phyloP scores from a whole-genome alignment of 176 grass and related monocot genomes.

The Eragrostis curvula region DNA sequence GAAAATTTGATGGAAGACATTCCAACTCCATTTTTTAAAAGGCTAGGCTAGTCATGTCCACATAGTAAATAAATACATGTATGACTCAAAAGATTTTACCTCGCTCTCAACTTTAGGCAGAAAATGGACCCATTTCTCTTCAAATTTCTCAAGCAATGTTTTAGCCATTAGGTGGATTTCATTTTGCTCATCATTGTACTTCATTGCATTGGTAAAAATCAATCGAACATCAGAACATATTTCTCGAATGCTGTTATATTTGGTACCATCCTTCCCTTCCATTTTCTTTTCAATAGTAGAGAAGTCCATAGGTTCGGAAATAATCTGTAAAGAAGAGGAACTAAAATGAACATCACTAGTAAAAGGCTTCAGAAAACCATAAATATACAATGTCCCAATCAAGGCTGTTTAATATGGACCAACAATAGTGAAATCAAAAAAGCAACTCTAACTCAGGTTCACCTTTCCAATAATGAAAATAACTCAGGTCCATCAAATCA shows the following conservation, averaged over 20 bases:
- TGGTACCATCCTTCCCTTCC: slow-evolving; percentile 79
- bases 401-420: background rate
- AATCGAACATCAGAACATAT: slow-evolving; percentile 94
- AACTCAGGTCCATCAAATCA: slow-evolving; percentile 3
- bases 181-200: slow-evolving; percentile 74
- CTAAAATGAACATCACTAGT: slow-evolving; percentile 26
- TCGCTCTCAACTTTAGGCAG: slow-evolving; percentile 87
- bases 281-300: slow-evolving; percentile 83
- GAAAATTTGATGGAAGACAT: slow-evolving; percentile 25
- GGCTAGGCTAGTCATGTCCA: background rate
- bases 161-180: slow-evolving; percentile 82
- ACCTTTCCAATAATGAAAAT: background rate
- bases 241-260: slow-evolving; percentile 83
- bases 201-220: slow-evolving; percentile 96
- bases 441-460: background rate
- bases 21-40: slow-evolving; percentile 10
- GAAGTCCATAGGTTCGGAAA: slow-evolving; percentile 94
- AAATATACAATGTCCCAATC: background rate
- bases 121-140: slow-evolving; percentile 85
- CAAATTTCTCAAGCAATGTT: slow-evolving; percentile 85
- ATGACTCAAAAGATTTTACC: slow-evolving; percentile 50
- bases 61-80: background rate
- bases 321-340: slow-evolving; percentile 67
- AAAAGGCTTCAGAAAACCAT: slow-evolving; percentile 9
- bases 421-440: background rate